Evolutionary conservation across 352 stramenopile species (phyloP), one percentile per base, ranked within the genome.

Genomic region (Peronospora destructor): DNA sequence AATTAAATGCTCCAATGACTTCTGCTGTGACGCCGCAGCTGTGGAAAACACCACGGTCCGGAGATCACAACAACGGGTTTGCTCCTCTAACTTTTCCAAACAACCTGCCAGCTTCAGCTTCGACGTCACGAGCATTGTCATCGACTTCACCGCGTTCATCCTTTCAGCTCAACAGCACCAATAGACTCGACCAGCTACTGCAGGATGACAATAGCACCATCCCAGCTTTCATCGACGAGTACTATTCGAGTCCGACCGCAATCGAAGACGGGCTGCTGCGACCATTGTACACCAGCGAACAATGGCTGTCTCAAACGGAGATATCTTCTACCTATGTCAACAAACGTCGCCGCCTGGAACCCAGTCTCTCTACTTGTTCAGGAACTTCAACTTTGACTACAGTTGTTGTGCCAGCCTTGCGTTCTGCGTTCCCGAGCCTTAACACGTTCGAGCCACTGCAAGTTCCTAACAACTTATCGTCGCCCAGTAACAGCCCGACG

Each of bases 131-230:
- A 29, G 1, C 46, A 9, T 45, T 21, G 2, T 51, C 54, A 4
- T 36, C 35, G 19, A 32, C 37, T 19, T 41, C 45, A 11, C 37
- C 49, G 6, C 45, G 46, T 29, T 49, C 59, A 14, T 43, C 43
- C n/a, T 53, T 56, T 32, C 53, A 62, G 23, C 32, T 48, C 26
- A 66, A 47, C 13, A 49, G 19, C 45, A 30, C 49, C 17, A 63
- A 13, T 29, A 65, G 64, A 45, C 55, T 85, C 38, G 72, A 87
- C 13, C 72, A 85, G 45, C 49, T 87, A 6, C 64, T 85, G 1
- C 77, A 85, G 32, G 74, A 87, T n/a, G 71, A 85, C 3, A 56
- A 12, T 57, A 71, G 9, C 51, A 73, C 30, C 45, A 72, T 53
- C 36, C 79, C 26, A 36, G 64, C 25, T 30, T 66, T 61, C 19